These are phyloP conservation scores for Meyerozyma smithsonii DNA, from an alignment of 1,139 yeast genomes.

Conservation along the genomic window DNA sequence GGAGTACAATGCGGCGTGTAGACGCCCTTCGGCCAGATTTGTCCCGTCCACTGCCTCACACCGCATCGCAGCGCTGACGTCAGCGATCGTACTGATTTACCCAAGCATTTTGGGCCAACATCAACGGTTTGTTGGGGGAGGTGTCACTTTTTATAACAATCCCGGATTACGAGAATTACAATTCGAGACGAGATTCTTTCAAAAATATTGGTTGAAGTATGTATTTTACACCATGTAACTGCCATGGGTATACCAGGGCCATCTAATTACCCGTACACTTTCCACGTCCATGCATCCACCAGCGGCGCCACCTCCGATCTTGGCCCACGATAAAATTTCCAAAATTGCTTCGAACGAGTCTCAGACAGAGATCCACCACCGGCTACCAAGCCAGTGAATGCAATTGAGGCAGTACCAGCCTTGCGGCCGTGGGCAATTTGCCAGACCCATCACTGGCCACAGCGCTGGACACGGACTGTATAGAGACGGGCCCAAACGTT, in stretches of 20 bases:
- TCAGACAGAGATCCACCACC: no score
- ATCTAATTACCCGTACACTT: background rate
- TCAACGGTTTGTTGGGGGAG: constrained; percentile 3
- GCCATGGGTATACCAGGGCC: no score
- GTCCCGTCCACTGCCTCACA: background rate
- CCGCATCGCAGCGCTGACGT: constrained; percentile 2
- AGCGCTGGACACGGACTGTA: background rate
- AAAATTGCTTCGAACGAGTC: no score
- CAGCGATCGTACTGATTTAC: constrained; percentile 2
- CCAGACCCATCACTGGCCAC: background rate
- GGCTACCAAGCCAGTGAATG: no score
- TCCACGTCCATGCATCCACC: background rate
- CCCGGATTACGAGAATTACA: background rate
- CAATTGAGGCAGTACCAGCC: background rate
- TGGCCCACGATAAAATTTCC: no score
- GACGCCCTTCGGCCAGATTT: no score
- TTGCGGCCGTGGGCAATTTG: no score
- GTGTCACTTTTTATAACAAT: background rate
- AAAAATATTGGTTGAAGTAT: background rate
- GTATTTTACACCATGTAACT: no score
- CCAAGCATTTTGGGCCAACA: constrained; percentile 4
- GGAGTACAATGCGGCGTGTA: no score
- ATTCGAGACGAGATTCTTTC: background rate
- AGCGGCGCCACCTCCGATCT: no score
- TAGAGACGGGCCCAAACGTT: background rate